phyloP scores from a whole-genome alignment of 2,329 filamentous ascomycete genomes.

The Bipolaris gigantea region DNA sequence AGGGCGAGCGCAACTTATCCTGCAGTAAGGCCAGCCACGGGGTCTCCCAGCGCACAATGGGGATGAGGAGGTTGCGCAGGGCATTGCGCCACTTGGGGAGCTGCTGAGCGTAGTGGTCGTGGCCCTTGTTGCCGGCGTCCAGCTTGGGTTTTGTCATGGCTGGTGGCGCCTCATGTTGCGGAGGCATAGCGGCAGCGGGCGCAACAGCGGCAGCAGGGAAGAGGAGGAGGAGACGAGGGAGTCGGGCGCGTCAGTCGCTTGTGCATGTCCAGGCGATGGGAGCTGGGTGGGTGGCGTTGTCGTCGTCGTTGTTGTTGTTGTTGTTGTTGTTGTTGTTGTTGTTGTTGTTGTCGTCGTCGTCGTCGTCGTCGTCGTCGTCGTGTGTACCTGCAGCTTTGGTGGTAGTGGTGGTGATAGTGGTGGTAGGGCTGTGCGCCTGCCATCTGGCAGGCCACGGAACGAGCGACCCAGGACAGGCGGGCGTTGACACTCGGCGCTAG shows the following conservation, averaged over 20 bases:
- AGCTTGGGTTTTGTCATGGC: conserved; percentile 23
- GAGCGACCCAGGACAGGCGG: conserved; percentile 7
- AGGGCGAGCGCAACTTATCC: conserved; percentile 74
- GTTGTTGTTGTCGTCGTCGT: neutral
- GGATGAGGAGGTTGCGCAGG: conserved; percentile 78
- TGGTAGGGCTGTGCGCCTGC: conserved; percentile 2
- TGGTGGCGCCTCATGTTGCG: conserved; percentile 21
- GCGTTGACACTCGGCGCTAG: conserved; percentile 9
- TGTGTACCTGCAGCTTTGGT: neutral
- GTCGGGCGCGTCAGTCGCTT: conserved; percentile 3
- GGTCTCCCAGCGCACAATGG: conserved; percentile 90
- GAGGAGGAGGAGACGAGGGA: neutral
- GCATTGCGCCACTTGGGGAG: conserved; percentile 88
- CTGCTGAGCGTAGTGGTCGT: conserved; percentile 74
- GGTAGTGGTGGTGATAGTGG: neutral
- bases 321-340: no score
- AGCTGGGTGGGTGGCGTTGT: neutral
- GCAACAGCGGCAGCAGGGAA: conserved; percentile 13
- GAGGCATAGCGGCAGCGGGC: conserved; percentile 27
- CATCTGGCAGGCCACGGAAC: conserved; percentile 6
- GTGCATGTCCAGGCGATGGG: conserved; percentile 18
- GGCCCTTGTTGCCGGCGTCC: conserved; percentile 77
- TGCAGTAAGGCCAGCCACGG: conserved; percentile 90
- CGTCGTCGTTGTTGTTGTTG: no score
- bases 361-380: no score